Evolutionary conservation across 2,329 filamentous ascomycete species (phyloP).

Genomic region (Hortaea sp.): DNA sequence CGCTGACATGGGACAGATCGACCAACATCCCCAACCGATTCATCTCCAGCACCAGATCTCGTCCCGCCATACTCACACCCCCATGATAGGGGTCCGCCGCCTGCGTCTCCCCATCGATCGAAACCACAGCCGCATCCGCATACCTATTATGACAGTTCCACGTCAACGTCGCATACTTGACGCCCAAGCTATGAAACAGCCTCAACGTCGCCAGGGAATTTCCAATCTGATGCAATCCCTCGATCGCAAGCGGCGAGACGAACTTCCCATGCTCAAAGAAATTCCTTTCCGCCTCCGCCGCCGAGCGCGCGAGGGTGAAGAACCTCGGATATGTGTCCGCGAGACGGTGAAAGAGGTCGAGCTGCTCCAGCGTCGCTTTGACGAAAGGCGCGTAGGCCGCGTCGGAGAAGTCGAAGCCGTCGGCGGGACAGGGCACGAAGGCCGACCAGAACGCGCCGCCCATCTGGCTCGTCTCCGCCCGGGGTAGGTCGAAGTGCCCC

Average conservation of each 20-base stretch:
- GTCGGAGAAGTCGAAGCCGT: constrained; percentile 64
- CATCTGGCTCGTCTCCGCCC: constrained; percentile 58
- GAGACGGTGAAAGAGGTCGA: constrained; percentile 62
- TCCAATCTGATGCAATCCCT: constrained; percentile 88
- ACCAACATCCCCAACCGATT: constrained; percentile 92
- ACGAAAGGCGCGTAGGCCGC: constrained; percentile 59
- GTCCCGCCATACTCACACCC: constrained; percentile 64
- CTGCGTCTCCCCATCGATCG: constrained; percentile 32
- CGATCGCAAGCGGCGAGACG: constrained; percentile 70
- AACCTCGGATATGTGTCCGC: constrained; percentile 53
- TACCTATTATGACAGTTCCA: constrained; percentile 91
- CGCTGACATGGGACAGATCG: constrained; percentile 69
- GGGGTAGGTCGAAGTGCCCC: constrained; percentile 68
- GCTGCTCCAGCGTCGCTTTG: constrained; percentile 59
- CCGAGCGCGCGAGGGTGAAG: constrained; percentile 56
- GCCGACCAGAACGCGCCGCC: constrained; percentile 94
- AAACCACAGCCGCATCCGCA: constrained; percentile 69
- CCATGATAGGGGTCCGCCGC: constrained; percentile 50
- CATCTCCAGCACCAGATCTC: constrained; percentile 71
- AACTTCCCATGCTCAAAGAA: constrained; percentile 38
- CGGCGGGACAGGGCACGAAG: constrained; percentile 63
- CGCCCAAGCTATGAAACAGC: constrained; percentile 65
- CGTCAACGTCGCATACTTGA: constrained; percentile 78
- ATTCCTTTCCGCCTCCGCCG: constrained; percentile 50
- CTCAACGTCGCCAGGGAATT: constrained; percentile 71